Percentiles rank a stretch among this genome's conserved stretches.
phyloP scores from a whole-genome alignment of 2,329 filamentous ascomycete genomes.

The Verticillium dahliae region DNA sequence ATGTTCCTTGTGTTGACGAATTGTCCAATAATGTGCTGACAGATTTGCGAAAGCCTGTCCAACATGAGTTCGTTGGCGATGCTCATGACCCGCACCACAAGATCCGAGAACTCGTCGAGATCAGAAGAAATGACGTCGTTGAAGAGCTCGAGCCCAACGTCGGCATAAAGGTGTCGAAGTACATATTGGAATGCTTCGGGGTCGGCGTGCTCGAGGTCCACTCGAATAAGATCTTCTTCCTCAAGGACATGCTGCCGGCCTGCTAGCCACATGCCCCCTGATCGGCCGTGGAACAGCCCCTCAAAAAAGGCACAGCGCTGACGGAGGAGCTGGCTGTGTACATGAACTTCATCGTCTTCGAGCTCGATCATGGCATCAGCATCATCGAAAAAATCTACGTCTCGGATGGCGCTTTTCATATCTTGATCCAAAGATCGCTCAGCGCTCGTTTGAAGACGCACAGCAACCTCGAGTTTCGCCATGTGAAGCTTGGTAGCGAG shows the following conservation, averaged over 20 bases:
- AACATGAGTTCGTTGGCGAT: constrained; percentile 94
- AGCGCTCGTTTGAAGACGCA: constrained; percentile 65
- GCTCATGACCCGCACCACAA: constrained; percentile 85
- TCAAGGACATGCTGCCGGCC: constrained; percentile 48
- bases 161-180: constrained; percentile 75
- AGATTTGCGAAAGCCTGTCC: constrained; percentile 81
- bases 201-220: constrained; percentile 79
- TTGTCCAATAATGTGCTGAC: constrained; percentile 74
- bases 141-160: constrained; percentile 75
- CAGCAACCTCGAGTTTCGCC: constrained; percentile 65
- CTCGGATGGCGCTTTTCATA: constrained; percentile 61
- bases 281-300: constrained; percentile 82
- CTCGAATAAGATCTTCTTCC: constrained; percentile 43
- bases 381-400: constrained; percentile 67
- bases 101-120: constrained; percentile 78
- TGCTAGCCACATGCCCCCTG: constrained; percentile 76
- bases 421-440: constrained; percentile 61
- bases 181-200: constrained; percentile 71
- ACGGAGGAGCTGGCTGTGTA: constrained; percentile 75
- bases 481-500: constrained; percentile 68
- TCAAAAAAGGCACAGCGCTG: constrained; percentile 89
- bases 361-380: constrained; percentile 76
- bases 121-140: constrained; percentile 64
- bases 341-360: constrained; percentile 61
- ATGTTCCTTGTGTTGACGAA: constrained; percentile 87